Base-by-base conservation (phyloP, 129 eudicot genomes). In the Centaurea solstitialis region DNA sequence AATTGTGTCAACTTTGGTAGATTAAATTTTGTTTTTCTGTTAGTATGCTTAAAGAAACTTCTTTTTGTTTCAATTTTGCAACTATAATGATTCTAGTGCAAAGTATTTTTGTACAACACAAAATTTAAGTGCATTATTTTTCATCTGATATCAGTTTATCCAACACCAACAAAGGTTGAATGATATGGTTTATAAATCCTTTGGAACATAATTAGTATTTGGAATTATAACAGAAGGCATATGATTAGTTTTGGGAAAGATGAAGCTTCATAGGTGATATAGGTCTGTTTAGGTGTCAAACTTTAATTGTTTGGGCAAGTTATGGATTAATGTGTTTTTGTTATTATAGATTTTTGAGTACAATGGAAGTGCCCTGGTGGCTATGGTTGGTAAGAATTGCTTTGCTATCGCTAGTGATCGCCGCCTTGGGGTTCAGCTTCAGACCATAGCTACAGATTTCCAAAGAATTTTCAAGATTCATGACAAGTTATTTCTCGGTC, bases 311-410 rank as follows among this genome's bases (percentile, higher is more conserved):
- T 43, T 73, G 20, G 65, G 59, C 23, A 15, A 73, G 62, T 43
- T 40, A 62, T 30, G 17, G 12, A 15, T 17, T 24, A 65, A 30
- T 75, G 43, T 81, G 30, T 67, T 35, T 13, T 74, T 82, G 12
- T 67, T 39, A 40, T 21, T 39, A 28, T 77, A 90, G 94, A 94
- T 94, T 70, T 94, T 94, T 22, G 98, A 94, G 89, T 94, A 94
- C 79, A 94, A 94, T 90, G 98, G 98, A 74, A 94, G 98, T 74
- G 97, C 98, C 76, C 50, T 94, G 68, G 98, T 94, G 74, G 98
- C 98, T 1, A 94, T 94, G 98, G 98, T 94, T 7, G 98, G 98
- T 69, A 94, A 94, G 76, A 94, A 94, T 28, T 94, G 98, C 81
- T 92, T 94, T 75, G 98, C 97, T 22, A 94, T 94, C 23, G 98